These are phyloP conservation scores for Plectosphaerella cucumerina DNA, from an alignment of 2,329 filamentous ascomycete species.

Conservation along the genomic window DNA sequence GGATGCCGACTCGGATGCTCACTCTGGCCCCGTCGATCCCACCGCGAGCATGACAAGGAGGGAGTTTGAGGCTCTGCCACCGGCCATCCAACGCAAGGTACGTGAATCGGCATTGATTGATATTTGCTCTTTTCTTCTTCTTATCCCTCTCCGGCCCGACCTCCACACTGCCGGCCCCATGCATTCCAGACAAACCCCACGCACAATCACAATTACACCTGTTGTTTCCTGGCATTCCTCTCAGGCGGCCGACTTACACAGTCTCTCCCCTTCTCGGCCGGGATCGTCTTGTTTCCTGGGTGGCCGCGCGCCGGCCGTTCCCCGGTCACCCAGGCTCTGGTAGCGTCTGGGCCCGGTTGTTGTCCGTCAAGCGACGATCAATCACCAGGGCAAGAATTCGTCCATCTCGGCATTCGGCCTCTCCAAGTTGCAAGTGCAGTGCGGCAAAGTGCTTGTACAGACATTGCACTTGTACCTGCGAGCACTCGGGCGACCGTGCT, in stretches of 20 bases:
- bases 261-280: constrained; percentile 1
- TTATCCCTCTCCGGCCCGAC: constrained; percentile 2
- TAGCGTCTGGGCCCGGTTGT: neutral
- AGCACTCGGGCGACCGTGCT: too few species aligned
- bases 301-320: neutral
- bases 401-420: too few species aligned
- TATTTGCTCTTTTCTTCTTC: constrained; percentile 9
- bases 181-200: too few species aligned
- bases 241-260: constrained; percentile 3
- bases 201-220: too few species aligned
- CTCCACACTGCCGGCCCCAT: too few species aligned
- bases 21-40: neutral
- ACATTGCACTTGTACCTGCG: too few species aligned
- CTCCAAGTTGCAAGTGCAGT: neutral
- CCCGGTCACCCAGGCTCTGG: neutral
- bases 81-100: constrained; percentile 54
- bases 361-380: neutral
- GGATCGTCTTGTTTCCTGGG: constrained; percentile 1
- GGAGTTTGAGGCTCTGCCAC: constrained; percentile 48
- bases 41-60: constrained; percentile 26
- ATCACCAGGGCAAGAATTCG: neutral
- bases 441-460: neutral
- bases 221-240: constrained; percentile 8
- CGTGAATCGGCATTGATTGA: constrained; percentile 20
- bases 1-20: too few species aligned